phyloP scores from a whole-genome alignment of 2,329 filamentous ascomycete genomes.

The Meredithiella fracta region DNA sequence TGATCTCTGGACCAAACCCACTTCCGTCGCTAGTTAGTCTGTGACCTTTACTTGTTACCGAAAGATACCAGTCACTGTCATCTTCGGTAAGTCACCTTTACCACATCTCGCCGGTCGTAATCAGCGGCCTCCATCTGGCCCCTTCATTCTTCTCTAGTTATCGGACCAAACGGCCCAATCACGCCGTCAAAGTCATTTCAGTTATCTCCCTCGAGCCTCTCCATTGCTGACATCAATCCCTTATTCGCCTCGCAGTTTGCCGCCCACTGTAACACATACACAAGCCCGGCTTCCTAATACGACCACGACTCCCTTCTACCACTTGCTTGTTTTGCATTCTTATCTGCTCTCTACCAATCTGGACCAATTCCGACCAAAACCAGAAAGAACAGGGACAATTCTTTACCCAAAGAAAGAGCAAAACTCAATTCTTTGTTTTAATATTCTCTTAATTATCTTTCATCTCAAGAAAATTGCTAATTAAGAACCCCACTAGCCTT shows the following conservation, averaged over 20 bases:
- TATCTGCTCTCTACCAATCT: background rate
- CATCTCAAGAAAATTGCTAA: background rate
- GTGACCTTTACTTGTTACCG: background rate
- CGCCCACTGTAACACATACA: background rate
- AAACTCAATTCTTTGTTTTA: background rate
- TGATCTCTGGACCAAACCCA: no score
- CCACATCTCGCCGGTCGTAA: no score
- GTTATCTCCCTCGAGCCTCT: background rate
- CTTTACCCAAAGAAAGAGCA: background rate
- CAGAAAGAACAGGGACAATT: background rate
- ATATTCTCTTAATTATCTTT: background rate
- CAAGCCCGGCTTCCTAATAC: background rate
- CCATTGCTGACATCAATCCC: background rate
- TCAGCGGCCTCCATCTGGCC: no score
- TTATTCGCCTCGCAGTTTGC: background rate
- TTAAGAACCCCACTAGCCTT: no score
- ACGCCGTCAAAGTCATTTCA: no score
- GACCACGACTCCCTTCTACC: conserved; percentile 1
- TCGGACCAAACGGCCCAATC: no score
- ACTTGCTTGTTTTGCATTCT: background rate
- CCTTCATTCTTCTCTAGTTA: no score
- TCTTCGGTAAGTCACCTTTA: no score
- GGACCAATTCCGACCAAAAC: background rate
- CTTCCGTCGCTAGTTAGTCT: background rate
- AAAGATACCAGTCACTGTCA: background rate